A percentile compares a stretch with the other conserved stretches of the same genome.
Conservation (phyloP, 768 basidiomycete species). For the Lentinula aciculospora region DNA sequence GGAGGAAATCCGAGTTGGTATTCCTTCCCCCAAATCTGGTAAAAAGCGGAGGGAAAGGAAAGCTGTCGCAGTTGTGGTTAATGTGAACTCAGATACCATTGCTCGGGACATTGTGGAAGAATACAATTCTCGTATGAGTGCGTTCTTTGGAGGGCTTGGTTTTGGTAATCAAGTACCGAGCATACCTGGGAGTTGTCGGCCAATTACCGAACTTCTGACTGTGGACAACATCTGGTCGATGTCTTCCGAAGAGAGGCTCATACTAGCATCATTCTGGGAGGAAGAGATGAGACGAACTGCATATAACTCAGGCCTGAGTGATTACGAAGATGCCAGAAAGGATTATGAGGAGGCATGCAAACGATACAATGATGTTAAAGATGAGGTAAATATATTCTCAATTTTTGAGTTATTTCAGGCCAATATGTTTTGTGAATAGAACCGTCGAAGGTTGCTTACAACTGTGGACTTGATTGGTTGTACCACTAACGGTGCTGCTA, state of each 20-base stretch:
- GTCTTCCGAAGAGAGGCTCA: conserved; percentile 42
- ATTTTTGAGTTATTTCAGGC: background rate
- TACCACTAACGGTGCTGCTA: conserved; percentile 76
- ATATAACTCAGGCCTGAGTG: conserved; percentile 23
- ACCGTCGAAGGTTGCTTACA: conserved; percentile 47
- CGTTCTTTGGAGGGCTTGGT: conserved; percentile 35
- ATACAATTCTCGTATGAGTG: conserved; percentile 1
- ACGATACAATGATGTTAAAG: conserved; percentile 32
- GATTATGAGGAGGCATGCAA: conserved; percentile 33
- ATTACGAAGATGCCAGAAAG: conserved; percentile 37
- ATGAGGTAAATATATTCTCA: conserved; percentile 37
- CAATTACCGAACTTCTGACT: conserved; percentile 29
- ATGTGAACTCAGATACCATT: conserved; percentile 6
- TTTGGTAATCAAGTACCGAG: conserved; percentile 25
- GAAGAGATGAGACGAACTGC: conserved; percentile 28
- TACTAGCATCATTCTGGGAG: conserved; percentile 42
- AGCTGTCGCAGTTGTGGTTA: background rate
- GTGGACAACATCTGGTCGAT: conserved; percentile 46
- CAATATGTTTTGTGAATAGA: conserved; percentile 26
- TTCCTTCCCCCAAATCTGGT: background rate
- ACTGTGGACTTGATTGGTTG: conserved; percentile 64
- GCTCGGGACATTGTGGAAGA: background rate
- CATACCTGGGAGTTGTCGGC: conserved; percentile 30
- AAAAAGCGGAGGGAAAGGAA: background rate
- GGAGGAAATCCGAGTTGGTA: background rate